Evolutionary conservation across 768 basidiomycete species (phyloP).

Genomic region (Crepidotus variabilis): DNA sequence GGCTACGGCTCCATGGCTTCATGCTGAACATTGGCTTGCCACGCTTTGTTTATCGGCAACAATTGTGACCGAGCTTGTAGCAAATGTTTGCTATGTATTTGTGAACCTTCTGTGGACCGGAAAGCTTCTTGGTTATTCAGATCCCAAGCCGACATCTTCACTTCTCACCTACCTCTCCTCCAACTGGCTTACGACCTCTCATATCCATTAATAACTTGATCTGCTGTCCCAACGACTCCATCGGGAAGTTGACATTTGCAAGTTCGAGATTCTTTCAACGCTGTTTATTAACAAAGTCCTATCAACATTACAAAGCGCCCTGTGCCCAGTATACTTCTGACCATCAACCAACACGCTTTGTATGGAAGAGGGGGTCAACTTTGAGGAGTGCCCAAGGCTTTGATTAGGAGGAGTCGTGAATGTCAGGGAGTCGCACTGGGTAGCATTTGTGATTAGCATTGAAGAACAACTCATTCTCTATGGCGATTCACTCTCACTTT

Average conservation of each 20-base stretch:
- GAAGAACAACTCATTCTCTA: not conserved
- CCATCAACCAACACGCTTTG: not conserved
- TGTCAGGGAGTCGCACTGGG: slow-evolving; percentile 5
- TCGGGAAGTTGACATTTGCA: not conserved
- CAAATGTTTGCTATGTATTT: not conserved
- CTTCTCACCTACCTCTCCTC: not conserved
- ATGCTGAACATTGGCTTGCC: not conserved
- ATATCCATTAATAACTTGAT: slow-evolving; percentile 8
- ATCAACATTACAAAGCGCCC: not conserved
- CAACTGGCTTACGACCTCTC: slow-evolving; percentile 4
- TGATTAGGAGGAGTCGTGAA: not conserved
- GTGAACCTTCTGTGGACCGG: slow-evolving; percentile 2
- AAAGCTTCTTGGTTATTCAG: not conserved
- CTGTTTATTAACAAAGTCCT: slow-evolving; percentile 1
- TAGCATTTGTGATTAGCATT: slow-evolving; percentile 1
- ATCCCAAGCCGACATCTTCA: not conserved
- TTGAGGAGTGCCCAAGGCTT: not conserved
- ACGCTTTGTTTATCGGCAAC: not conserved
- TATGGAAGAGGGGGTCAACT: too few relatives aligned
- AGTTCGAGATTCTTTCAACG: slow-evolving; percentile 2
- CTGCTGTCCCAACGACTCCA: not conserved
- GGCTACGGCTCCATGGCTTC: not conserved
- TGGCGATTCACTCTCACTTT: not conserved
- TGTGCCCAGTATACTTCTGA: not conserved
- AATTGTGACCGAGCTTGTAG: not conserved